Percentiles rank a stretch among this genome's conserved stretches.
phyloP scores from a whole-genome alignment of 768 basidiomycete species.

The Boletellus emodensis region DNA sequence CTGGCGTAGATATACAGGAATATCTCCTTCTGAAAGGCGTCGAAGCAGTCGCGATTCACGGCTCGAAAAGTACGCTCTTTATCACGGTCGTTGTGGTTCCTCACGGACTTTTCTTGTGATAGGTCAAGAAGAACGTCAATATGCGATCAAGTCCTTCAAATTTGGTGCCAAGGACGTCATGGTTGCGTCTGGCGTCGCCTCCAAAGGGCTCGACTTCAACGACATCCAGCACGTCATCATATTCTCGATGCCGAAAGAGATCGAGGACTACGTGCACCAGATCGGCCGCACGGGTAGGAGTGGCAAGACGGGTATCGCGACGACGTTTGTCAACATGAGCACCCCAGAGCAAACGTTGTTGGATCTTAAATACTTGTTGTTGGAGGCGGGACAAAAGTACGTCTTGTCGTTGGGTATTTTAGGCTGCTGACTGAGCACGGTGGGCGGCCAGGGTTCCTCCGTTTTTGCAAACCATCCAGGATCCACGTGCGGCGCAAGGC shows the following conservation, averaged over 20 bases:
- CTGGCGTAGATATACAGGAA: conserved; percentile 87
- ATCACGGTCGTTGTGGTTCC: neutral
- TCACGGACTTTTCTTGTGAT: neutral
- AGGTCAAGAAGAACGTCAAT: conserved; percentile 99
- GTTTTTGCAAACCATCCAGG: conserved; percentile 86
- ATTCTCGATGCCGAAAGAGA: conserved; percentile 99
- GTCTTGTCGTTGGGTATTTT: conserved; percentile 23
- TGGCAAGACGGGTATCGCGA: conserved; percentile 98
- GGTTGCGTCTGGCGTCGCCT: conserved; percentile 98
- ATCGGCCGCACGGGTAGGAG: conserved; percentile 97
- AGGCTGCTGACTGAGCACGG: neutral
- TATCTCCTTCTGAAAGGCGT: conserved; percentile 95
- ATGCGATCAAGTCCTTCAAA: conserved; percentile 98
- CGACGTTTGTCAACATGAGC: conserved; percentile 98
- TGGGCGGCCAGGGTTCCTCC: conserved; percentile 71
- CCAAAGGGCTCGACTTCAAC: conserved; percentile 97
- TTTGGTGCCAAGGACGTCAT: conserved; percentile 97
- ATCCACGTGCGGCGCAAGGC: conserved; percentile 79
- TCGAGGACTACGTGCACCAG: conserved; percentile 99
- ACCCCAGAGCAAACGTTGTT: conserved; percentile 94
- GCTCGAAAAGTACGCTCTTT: conserved; percentile 75
- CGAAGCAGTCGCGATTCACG: conserved; percentile 98
- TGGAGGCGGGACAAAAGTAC: conserved; percentile 97
- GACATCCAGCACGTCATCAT: conserved; percentile 99
- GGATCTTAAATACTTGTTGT: conserved; percentile 93